Conservation (phyloP, 108 stramenopile genomes). For the Epithemia pelagica region DNA sequence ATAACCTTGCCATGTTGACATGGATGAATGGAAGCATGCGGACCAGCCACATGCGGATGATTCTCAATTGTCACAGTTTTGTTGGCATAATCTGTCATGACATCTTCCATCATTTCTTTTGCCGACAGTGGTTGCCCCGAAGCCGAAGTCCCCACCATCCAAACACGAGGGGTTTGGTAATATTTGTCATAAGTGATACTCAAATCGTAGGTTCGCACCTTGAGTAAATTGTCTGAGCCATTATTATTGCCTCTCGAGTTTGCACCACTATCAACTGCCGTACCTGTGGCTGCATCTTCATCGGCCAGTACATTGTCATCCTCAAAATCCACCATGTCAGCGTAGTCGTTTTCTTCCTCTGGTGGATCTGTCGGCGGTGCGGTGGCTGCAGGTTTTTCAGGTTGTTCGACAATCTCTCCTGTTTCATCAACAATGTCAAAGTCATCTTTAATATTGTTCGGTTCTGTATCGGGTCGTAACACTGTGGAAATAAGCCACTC, state of each 20-base stretch:
- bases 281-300: slow-evolving; percentile 48
- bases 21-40: slow-evolving; percentile 94
- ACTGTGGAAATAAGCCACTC: slow-evolving; percentile 65
- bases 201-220: slow-evolving; percentile 92
- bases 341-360: slow-evolving; percentile 82
- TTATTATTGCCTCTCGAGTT: slow-evolving; percentile 2
- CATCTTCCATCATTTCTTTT: slow-evolving; percentile 95
- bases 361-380: slow-evolving; percentile 7
- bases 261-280: slow-evolving; percentile 5
- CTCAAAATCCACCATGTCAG: slow-evolving; percentile 86
- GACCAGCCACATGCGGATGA: slow-evolving; percentile 89
- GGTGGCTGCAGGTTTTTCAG: slow-evolving; percentile 2
- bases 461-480: slow-evolving; percentile 22
- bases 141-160: slow-evolving; percentile 91
- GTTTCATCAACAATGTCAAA: slow-evolving; percentile 85
- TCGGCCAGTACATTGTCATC: slow-evolving; percentile 73
- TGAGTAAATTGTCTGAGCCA: slow-evolving; percentile 44
- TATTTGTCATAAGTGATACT: slow-evolving; percentile 98
- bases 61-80: slow-evolving; percentile 97
- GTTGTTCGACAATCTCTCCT: slow-evolving; percentile 44
- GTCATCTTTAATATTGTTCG: slow-evolving; percentile 51
- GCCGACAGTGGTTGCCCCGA: slow-evolving; percentile 75
- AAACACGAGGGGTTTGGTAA: slow-evolving; percentile 97
- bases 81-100: slow-evolving; percentile 97
- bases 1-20: slow-evolving; percentile 98